Base-by-base conservation (phyloP, 192 early-diverging fungal species). In the Entomortierella lignicola region DNA sequence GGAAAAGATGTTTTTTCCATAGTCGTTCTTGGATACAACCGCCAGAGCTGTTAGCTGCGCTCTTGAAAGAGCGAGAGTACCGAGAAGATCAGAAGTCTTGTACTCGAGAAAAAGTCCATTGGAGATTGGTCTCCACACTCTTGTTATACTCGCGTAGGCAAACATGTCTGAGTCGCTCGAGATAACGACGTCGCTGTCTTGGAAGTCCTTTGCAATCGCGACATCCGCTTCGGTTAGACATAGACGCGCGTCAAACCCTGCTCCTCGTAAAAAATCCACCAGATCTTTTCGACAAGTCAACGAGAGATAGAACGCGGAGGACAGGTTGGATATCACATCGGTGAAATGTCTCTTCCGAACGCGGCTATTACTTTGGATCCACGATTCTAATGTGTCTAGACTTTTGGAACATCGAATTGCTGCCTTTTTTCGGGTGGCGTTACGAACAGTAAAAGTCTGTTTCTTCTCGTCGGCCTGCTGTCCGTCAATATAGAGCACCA, bases 401-500 rank as follows among this genome's bases (percentile, higher is more conserved):
- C 54, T 29, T 47, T 55, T 27, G 37, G 23, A 23, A 30, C 54
- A 66, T 1, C 11, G 6, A 27, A 30, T n/a, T 2, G 13, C 12
- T 8, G 64, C 64, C 41, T 66, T 66, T 17, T 56, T 27, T 26
- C 59, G 32, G 32, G 37, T 21, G 6, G 20, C 58, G 27, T 61
- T 4, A 26, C 59, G 68, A 25, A 42, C 26, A 21, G 54, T 20
- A 30, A 34, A 25, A 0, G 63, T 43, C 26, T 56, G 25, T 29
- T 55, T 7, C 21, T 66, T 66, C 27, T 56, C 54, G 41, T 47
- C 27, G 10, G 54, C 52, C 42, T 66, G 64, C 13, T 5, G 13
- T 20, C 68, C 68, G 31, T 70, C 68, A 20, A 70, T n/a, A n/a
- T 61, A 70, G 1, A 70, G n/a, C n/a, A n/a, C n/a, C n/a, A n/a